phyloP scores from a whole-genome alignment of 225 moss, liverwort and hornwort species.

The Rhytidiadelphus loreus region DNA sequence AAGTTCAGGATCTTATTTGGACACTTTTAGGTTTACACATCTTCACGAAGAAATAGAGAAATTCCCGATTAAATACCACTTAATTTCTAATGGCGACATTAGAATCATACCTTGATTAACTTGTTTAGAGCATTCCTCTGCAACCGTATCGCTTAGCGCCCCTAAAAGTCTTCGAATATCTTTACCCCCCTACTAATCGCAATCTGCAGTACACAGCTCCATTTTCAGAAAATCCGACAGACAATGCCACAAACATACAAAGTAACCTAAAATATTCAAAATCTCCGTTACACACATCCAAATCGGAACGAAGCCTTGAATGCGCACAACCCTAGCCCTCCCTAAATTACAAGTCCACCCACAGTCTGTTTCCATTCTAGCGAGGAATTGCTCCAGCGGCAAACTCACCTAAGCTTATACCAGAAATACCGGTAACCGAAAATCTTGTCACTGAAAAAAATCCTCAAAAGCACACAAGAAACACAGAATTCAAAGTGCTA shows the following conservation, averaged over 20 bases:
- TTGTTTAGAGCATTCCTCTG: neutral
- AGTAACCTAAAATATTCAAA: neutral
- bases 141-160: neutral
- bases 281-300: neutral
- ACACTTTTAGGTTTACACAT: neutral
- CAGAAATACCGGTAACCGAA: neutral
- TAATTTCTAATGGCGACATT: neutral
- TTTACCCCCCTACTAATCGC: neutral
- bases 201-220: neutral
- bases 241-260: neutral
- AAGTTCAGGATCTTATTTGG: neutral
- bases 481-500: neutral
- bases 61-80: neutral
- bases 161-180: neutral
- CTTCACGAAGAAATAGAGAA: neutral
- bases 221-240: neutral
- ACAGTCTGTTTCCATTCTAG: neutral
- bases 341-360: neutral
- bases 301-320: neutral
- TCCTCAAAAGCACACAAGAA: neutral
- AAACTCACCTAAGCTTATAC: neutral
- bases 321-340: neutral
- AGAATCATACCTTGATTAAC: neutral
- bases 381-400: neutral
- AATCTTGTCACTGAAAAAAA: neutral